Evolutionary conservation across 2,329 filamentous ascomycete species (phyloP), one percentile per base, ranked within the genome.

Genomic region (Lecanicillium sp.): DNA sequence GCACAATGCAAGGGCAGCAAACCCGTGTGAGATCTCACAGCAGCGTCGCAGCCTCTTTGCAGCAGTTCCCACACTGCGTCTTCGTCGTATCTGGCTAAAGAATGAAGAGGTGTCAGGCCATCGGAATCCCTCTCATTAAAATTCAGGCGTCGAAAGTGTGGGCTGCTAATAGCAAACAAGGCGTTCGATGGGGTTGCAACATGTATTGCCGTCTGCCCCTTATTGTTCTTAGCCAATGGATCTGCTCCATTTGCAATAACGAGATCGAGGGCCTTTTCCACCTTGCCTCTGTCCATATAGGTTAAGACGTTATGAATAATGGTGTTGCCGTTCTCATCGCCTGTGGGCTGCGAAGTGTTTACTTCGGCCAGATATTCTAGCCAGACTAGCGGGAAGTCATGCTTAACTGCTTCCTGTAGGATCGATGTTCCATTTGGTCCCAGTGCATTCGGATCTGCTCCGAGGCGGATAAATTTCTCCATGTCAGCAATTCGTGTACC

Each of bases 151-250:
- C 19, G 22, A 17, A 37, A 37, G 12, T 18, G 14, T 4, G 22
- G 22, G 15, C 35, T 37, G 5, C 29, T 5, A 7, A 37, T 5
- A 4, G 19, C 22, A 18, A 19, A 5, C n/a, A 11, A 9, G 5
- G 17, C 15, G 13, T 36, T 29, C 8, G 11, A 11, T 4, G 10
- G 10, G 3, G 25, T 3, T n/a, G 14, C 15, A 37, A 29, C 15
- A 27, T 37, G 35, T 10, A 37, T 11, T 4, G 15, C 35, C 11
- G 35, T 29, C 22, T 37, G 35, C 11, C 35, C 35, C 13, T 37
- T 10, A 4, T 29, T 5, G 20, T 37, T 37, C 13, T 29, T 29
- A 12, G 35, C 35, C 15, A 37, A 12, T 11, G 35, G 35, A 29
- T 37, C 27, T 17, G 25, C 35, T 3, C 35, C 35, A 18, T 11